These are phyloP conservation scores for Cyclotella choctawhatcheeana DNA, from an alignment of 108 stramenopile species.

Conservation along the genomic window DNA sequence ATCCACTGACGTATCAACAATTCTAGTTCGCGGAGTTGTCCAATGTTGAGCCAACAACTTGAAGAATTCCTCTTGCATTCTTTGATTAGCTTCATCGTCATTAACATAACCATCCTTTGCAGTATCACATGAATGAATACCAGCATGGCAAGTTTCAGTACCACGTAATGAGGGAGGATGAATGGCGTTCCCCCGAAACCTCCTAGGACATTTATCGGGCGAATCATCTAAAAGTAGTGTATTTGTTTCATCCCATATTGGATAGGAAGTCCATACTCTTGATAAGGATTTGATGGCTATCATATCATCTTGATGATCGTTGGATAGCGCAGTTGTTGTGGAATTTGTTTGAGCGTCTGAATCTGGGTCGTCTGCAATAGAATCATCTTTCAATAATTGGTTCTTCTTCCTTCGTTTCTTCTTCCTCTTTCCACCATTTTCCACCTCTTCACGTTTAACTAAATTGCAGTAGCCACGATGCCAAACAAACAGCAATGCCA, in stretches of 20 bases:
- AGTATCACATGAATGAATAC: background rate
- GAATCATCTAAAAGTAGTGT: slow-evolving; percentile 86
- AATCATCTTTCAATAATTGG: background rate
- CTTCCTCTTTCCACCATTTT: background rate
- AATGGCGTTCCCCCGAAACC: slow-evolving; percentile 59
- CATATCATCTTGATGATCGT: slow-evolving; percentile 27
- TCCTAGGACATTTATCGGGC: slow-evolving; percentile 68
- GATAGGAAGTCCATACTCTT: slow-evolving; percentile 75
- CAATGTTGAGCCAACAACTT: slow-evolving; percentile 35
- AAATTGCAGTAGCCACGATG: slow-evolving; percentile 55
- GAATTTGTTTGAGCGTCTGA: background rate
- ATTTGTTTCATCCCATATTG: slow-evolving; percentile 76
- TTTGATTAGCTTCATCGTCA: slow-evolving; percentile 42
- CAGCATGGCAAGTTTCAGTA: slow-evolving; percentile 23
- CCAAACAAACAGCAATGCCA: slow-evolving; percentile 78
- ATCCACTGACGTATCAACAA: background rate
- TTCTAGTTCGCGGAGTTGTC: slow-evolving; percentile 3
- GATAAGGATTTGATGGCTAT: slow-evolving; percentile 69
- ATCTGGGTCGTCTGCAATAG: background rate
- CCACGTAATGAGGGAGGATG: slow-evolving; percentile 80
- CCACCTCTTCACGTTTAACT: slow-evolving; percentile 14
- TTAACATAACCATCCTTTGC: slow-evolving; percentile 2
- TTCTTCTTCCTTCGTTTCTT: background rate
- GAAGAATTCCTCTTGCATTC: slow-evolving; percentile 37
- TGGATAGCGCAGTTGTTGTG: background rate